Percentiles rank a stretch among this genome's conserved stretches.
phyloP scores from a whole-genome alignment of 2,329 filamentous ascomycete genomes.

The Teratosphaeriaceae sp. region DNA sequence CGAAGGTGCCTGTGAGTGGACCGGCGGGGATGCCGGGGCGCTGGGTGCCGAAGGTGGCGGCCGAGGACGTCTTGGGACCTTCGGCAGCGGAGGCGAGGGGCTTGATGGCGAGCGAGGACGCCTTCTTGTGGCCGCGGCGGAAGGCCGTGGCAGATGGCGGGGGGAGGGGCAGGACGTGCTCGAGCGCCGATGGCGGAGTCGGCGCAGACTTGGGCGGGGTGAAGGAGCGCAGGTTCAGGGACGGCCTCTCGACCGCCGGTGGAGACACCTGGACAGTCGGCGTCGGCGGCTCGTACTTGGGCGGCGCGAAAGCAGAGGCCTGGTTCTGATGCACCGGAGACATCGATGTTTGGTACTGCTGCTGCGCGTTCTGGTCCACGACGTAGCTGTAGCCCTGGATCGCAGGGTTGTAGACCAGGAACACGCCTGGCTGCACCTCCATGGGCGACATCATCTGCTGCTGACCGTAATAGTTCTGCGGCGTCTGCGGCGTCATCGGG shows the following conservation, averaged over 20 bases:
- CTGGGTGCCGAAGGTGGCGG: conserved; percentile 40
- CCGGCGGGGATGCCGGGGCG: conserved; percentile 60
- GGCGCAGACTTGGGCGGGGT: conserved; percentile 56
- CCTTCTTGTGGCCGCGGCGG: conserved; percentile 90
- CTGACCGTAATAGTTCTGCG: conserved; percentile 56
- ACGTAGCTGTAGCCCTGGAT: conserved; percentile 81
- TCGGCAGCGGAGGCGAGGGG: conserved; percentile 51
- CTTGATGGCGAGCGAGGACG: conserved; percentile 59
- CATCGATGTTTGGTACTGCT: conserved; percentile 35
- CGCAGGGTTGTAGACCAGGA: conserved; percentile 75
- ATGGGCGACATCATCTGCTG: conserved; percentile 58
- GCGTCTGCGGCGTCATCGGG: conserved; percentile 45
- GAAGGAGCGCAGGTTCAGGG: conserved; percentile 54
- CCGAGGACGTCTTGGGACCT: conserved; percentile 65
- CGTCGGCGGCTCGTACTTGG: conserved; percentile 25
- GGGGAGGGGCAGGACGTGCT: conserved; percentile 66
- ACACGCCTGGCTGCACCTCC: conserved; percentile 68
- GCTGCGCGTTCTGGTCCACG: conserved; percentile 58
- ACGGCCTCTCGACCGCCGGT: conserved; percentile 52
- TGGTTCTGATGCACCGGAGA: conserved; percentile 26
- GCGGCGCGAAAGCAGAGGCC: conserved; percentile 17
- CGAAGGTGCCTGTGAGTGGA: conserved; percentile 77
- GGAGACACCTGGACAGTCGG: conserved; percentile 72
- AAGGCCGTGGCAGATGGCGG: conserved; percentile 87
- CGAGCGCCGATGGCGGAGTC: conserved; percentile 51